Evolutionary conservation across 345 rosid species (phyloP).

Genomic region (Salix viminalis): DNA sequence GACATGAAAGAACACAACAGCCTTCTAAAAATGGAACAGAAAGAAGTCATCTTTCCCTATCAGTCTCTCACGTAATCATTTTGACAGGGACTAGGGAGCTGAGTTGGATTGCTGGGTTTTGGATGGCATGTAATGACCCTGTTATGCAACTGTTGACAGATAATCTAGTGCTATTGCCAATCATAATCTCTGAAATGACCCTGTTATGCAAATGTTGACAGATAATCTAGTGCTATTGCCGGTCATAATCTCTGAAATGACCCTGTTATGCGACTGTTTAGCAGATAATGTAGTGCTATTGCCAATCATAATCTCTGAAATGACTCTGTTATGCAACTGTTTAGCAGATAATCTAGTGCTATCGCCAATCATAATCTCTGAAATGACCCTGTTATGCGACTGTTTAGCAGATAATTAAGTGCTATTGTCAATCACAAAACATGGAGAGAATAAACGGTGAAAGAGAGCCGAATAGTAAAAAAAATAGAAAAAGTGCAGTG

Average conservation of each 20-base stretch:
- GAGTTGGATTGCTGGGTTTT: neutral
- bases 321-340: too few species aligned
- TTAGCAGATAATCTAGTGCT: too few species aligned
- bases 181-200: too few species aligned
- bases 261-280: neutral
- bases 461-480: neutral
- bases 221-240: too few species aligned
- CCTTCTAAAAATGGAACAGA: constrained; percentile 1
- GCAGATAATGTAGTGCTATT: too few species aligned
- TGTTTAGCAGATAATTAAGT: neutral
- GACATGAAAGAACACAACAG: constrained; percentile 12
- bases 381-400: too few species aligned
- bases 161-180: too few species aligned
- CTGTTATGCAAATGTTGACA: neutral
- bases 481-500: constrained; percentile 11
- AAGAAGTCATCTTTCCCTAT: neutral
- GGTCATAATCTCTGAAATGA: too few species aligned
- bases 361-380: too few species aligned
- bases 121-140: neutral
- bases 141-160: neutral
- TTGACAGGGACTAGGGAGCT: neutral
- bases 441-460: constrained; percentile 20
- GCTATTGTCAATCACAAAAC: constrained; percentile 4
- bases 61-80: constrained; percentile 1
- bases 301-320: too few species aligned